Conservation (phyloP, 164 flowering plant genomes). For the Magnolia changhungtana region DNA sequence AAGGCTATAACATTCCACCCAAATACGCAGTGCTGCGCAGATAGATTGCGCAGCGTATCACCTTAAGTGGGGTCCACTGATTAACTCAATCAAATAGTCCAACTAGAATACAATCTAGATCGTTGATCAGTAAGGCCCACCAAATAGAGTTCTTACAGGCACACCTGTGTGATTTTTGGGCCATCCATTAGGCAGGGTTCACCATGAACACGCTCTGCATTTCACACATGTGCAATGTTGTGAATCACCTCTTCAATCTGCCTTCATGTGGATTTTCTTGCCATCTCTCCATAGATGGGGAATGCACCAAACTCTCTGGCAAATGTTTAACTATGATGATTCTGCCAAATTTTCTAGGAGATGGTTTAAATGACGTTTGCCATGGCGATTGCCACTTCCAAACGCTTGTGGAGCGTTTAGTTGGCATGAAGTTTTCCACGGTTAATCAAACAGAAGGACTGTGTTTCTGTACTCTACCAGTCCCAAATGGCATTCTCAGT, state of each 20-base stretch:
- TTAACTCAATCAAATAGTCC: too few relatives aligned
- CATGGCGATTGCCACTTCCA: slow-evolving; percentile 46
- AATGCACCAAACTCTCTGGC: background rate
- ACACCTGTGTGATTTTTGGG: background rate
- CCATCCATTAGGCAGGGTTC: background rate
- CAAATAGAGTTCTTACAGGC: too few relatives aligned
- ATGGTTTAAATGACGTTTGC: slow-evolving; percentile 14
- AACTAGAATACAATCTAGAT: too few relatives aligned
- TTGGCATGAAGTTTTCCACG: slow-evolving; percentile 64
- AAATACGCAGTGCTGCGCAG: too few relatives aligned
- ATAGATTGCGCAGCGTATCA: too few relatives aligned
- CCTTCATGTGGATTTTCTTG: background rate
- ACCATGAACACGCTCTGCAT: background rate
- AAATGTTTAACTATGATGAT: background rate
- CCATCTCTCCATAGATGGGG: background rate
- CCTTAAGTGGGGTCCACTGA: too few relatives aligned
- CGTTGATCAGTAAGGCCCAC: too few relatives aligned
- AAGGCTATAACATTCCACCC: too few relatives aligned
- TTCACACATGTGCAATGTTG: background rate
- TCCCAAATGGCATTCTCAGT: background rate
- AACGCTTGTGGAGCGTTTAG: slow-evolving; percentile 50
- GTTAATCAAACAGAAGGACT: slow-evolving; percentile 30
- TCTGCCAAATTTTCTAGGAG: slow-evolving; percentile 28
- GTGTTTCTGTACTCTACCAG: slow-evolving; percentile 55
- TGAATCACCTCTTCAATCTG: background rate